Evolutionary conservation across 202 grass and related monocot species (phyloP).

Genomic region (Panicum virgatum): DNA sequence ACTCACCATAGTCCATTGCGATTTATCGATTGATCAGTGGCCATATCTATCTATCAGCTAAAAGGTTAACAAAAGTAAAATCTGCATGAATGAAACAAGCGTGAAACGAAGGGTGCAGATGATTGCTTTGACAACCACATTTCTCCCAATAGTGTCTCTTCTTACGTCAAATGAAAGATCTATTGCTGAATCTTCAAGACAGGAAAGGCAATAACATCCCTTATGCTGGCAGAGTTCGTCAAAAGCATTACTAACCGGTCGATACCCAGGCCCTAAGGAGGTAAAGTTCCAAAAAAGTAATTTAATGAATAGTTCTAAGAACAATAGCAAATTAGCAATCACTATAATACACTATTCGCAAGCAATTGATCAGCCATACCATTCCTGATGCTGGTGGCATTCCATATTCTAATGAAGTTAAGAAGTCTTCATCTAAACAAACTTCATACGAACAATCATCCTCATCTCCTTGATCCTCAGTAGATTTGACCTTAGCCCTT

Average conservation of each 20-base stretch:
- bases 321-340: neutral
- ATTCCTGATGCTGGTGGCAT: conserved; percentile 99
- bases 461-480: conserved; percentile 43
- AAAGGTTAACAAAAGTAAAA: neutral
- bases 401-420: conserved; percentile 93
- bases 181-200: conserved; percentile 90
- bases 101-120: neutral
- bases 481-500: conserved; percentile 61
- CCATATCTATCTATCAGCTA: neutral
- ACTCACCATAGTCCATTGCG: neutral
- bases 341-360: neutral
- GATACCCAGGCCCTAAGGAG: conserved; percentile 75
- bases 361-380: conserved; percentile 46
- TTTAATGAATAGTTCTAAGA: neutral
- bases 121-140: neutral
- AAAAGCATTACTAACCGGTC: conserved; percentile 95
- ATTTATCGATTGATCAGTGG: neutral
- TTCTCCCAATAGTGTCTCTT: neutral
- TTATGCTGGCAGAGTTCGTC: conserved; percentile 88
- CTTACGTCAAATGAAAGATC: conserved; percentile 7
- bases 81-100: neutral
- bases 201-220: conserved; percentile 93
- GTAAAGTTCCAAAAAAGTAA: conserved; percentile 17
- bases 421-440: conserved; percentile 90
- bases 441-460: conserved; percentile 97